Evolutionary conservation across 176 grass and related monocot genomes (phyloP), one percentile per base, ranked within the genome.

Genomic region (Zea mays): DNA sequence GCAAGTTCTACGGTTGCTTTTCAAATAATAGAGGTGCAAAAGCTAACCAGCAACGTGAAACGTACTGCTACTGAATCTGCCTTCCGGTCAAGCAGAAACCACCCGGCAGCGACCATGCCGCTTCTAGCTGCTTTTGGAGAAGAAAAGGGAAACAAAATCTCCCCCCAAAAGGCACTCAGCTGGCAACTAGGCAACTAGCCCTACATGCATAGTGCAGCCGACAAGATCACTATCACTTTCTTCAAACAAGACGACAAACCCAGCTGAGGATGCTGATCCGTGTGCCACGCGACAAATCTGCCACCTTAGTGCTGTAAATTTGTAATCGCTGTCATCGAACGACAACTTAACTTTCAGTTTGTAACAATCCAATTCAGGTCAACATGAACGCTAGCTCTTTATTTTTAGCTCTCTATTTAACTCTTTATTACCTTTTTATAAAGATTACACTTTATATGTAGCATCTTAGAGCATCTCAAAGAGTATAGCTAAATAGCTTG

Each of bases 141-240:
- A 39, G 34, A 10, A 40, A 56, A 56, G 52, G 52, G 19, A 56
- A 56, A 56, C 16, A 15, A 15, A 4, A 39, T 4, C 3, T 39
- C 37, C 27, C 27, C 27, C 27, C 27, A 27, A 27, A 50, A 12
- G 10, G 13, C 13, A 50, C 48, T 50, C 48, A 16, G 7, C 38
- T 39, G 38, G 38, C 38, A 27, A n/a, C 4, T 4, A 10, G 2
- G 45, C 20, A 48, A 34, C 13, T 44, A 4, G 9, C 4, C n/a
- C 35, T 44, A 21, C 62, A 67, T 67, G 46, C 11, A 27, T 5
- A 58, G 47, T 47, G 59, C 27, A 55, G 47, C 19, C 46, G 62
- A 82, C 85, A 69, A 65, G 16, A 71, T 64, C 63, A 65, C 85
- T 67, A 6, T 80, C 81, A 75, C 39, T 65, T 84, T 76, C 65